Base-by-base conservation (phyloP, 1,139 yeast genomes). In the Suhomyces bokatorum region DNA sequence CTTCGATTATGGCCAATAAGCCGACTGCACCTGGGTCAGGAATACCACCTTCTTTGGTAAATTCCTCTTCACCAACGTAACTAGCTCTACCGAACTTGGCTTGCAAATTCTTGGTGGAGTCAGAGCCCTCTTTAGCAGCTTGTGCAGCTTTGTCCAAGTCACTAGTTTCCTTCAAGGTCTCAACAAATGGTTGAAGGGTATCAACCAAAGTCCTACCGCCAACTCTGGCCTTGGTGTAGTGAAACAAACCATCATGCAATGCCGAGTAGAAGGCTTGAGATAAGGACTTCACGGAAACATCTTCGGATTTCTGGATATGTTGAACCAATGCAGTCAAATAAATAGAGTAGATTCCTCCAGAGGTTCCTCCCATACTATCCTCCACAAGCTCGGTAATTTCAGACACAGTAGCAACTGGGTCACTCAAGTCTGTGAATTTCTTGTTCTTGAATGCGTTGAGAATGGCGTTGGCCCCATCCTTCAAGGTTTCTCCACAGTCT, bases 11-110 rank as follows among this genome's bases (percentile, higher is more conserved):
- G 22, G 85, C 88, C 40, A 85, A 83, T 13, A 86, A 67, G 6
- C 95, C 95, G 44, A 85, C 80, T 1, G 98, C 97, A 54, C 98
- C 98, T 2, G 98, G 97, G 58, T 91, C 98, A 2, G 97, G 96
- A 33, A 90, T 76, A 1, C 82, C 83, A n/a, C 82, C 82, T 8
- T 63, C 67, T 22, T 48, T 52, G 46, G 67, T 58, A 44, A 73
- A 68, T 47, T 81, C 87, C 20, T 78, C 83, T 50, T 80, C 80
- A 47, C 75, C 75, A 13, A 91, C 97, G 60, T 91, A 91, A 8
- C 96, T 86, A 12, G 98, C 96, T 60, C 98, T 80, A 33, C 98
- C 98, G 55, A 91, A 89, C 56, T 86, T 85, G 35, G 98, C 97
- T 52, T 80, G 84, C 51, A 87, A 70, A 35, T 80, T 70, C 45